These are phyloP conservation scores for Suhomyces anneliseae DNA, from an alignment of 1,139 yeast genomes.

Conservation along the genomic window DNA sequence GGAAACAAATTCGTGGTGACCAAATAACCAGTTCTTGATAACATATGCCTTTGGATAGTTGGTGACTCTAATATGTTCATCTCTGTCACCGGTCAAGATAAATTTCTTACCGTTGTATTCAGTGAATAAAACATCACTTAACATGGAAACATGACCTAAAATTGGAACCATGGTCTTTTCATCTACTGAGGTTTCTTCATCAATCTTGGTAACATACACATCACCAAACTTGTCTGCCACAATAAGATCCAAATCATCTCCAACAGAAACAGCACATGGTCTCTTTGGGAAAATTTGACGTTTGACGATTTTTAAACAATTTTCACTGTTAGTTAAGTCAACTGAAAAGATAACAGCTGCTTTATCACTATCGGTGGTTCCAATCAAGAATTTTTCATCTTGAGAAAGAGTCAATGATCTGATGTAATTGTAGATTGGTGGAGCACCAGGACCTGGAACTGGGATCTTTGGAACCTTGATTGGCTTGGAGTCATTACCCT, in stretches of 20 bases:
- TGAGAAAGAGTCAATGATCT: slow-evolving; percentile 57
- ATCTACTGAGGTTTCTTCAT: slow-evolving; percentile 27
- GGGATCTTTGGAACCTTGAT: slow-evolving; percentile 55
- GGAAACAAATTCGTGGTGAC: slow-evolving; percentile 82
- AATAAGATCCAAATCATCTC: slow-evolving; percentile 53
- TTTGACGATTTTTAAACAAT: slow-evolving; percentile 53
- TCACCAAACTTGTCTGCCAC: slow-evolving; percentile 99
- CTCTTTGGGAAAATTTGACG: slow-evolving; percentile 85
- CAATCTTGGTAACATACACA: slow-evolving; percentile 62
- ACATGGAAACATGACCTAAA: slow-evolving; percentile 95
- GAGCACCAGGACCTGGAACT: slow-evolving; percentile 67
- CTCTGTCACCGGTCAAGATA: slow-evolving; percentile 85
- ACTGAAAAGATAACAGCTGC: slow-evolving; percentile 65
- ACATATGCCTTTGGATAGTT: slow-evolving; percentile 76
- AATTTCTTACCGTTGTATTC: slow-evolving; percentile 49
- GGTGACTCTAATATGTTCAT: slow-evolving; percentile 92
- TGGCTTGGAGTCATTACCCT: slow-evolving; percentile 26
- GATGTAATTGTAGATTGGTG: slow-evolving; percentile 62
- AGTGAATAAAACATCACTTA: slow-evolving; percentile 64
- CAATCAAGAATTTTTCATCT: slow-evolving; percentile 57
- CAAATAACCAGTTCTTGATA: slow-evolving; percentile 81
- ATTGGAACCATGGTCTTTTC: slow-evolving; percentile 59
- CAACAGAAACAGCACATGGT: slow-evolving; percentile 76
- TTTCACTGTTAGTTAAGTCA: slow-evolving; percentile 24
- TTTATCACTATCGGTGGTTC: slow-evolving; percentile 81